Evolutionary conservation across 1,284 basidiomycete species (phyloP).

Genomic region (Filobasidium uniguttulatum): DNA sequence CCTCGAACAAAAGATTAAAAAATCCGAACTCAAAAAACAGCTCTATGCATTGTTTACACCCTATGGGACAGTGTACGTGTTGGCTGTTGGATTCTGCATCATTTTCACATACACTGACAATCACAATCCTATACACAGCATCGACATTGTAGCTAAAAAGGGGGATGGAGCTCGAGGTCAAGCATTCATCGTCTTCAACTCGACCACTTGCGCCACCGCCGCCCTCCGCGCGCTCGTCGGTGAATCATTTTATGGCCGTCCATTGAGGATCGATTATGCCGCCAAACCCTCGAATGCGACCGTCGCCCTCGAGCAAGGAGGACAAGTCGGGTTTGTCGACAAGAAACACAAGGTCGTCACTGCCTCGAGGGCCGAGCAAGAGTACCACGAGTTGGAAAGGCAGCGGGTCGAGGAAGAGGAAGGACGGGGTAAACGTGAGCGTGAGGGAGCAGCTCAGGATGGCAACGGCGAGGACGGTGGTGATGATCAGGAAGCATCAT

Average conservation of each 20-base stretch:
- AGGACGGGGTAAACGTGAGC: slow-evolving; percentile 25
- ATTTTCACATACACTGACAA: too few relatives aligned
- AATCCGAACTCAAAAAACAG: slow-evolving; percentile 65
- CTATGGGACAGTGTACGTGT: slow-evolving; percentile 63
- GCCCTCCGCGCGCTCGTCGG: slow-evolving; percentile 82
- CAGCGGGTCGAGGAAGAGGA: slow-evolving; percentile 48
- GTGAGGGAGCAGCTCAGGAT: slow-evolving; percentile 44
- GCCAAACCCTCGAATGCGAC: slow-evolving; percentile 74
- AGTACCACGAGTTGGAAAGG: slow-evolving; percentile 46
- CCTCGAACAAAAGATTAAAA: slow-evolving; percentile 86
- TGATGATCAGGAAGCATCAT: slow-evolving; percentile 16
- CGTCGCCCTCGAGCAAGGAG: slow-evolving; percentile 36
- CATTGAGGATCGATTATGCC: slow-evolving; percentile 73
- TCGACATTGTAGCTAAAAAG: slow-evolving; percentile 91
- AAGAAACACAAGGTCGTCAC: slow-evolving; percentile 10
- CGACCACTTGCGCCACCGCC: slow-evolving; percentile 72
- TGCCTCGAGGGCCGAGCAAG: slow-evolving; percentile 36
- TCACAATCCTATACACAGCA: too few relatives aligned
- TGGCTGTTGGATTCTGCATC: too few relatives aligned
- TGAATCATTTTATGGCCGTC: slow-evolving; percentile 84
- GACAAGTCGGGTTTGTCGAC: slow-evolving; percentile 20
- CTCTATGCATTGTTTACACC: slow-evolving; percentile 83
- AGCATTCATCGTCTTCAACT: slow-evolving; percentile 89
- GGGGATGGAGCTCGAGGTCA: slow-evolving; percentile 73
- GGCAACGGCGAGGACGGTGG: slow-evolving; percentile 52